Evolutionary conservation across 2,329 filamentous ascomycete genomes (phyloP).

Genomic region (Cytospora piceicola): DNA sequence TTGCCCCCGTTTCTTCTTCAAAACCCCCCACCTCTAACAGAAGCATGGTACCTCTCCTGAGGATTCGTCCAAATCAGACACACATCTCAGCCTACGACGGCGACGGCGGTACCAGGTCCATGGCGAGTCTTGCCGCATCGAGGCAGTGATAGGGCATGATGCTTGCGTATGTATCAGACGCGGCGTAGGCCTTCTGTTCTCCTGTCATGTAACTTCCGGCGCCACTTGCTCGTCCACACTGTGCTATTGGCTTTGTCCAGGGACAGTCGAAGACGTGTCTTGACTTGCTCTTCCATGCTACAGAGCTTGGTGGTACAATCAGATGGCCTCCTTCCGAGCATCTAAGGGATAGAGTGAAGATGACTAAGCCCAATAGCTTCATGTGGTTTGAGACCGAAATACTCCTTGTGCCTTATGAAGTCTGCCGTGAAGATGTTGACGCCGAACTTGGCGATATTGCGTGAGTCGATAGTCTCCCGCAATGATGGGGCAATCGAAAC

Average conservation of each 20-base stretch:
- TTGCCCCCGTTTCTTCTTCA: neutral
- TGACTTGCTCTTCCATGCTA: slow-evolving; percentile 13
- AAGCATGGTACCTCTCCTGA: neutral
- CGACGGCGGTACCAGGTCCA: slow-evolving; percentile 2
- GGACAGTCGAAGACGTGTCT: slow-evolving; percentile 8
- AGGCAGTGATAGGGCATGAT: slow-evolving; percentile 20
- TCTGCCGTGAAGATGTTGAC: slow-evolving; percentile 22
- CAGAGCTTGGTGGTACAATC: slow-evolving; percentile 25
- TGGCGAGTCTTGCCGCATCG: neutral
- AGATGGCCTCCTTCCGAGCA: neutral
- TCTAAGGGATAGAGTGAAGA: slow-evolving; percentile 7
- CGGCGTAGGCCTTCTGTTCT: slow-evolving; percentile 16
- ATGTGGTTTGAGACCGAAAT: slow-evolving; percentile 7
- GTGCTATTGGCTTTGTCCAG: slow-evolving; percentile 11
- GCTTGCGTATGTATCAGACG: slow-evolving; percentile 11
- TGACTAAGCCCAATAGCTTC: slow-evolving; percentile 19
- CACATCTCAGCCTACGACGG: slow-evolving; percentile 7
- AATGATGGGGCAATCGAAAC: slow-evolving; percentile 2
- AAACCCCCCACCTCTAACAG: slow-evolving; percentile 7
- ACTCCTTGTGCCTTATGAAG: slow-evolving; percentile 3
- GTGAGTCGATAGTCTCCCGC: slow-evolving; percentile 5
- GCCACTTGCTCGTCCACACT: slow-evolving; percentile 22
- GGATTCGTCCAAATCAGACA: neutral
- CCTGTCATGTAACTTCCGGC: slow-evolving; percentile 4
- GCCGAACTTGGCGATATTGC: neutral